Conservation (phyloP, 768 basidiomycete species). For the Lactifluus rugatus region DNA sequence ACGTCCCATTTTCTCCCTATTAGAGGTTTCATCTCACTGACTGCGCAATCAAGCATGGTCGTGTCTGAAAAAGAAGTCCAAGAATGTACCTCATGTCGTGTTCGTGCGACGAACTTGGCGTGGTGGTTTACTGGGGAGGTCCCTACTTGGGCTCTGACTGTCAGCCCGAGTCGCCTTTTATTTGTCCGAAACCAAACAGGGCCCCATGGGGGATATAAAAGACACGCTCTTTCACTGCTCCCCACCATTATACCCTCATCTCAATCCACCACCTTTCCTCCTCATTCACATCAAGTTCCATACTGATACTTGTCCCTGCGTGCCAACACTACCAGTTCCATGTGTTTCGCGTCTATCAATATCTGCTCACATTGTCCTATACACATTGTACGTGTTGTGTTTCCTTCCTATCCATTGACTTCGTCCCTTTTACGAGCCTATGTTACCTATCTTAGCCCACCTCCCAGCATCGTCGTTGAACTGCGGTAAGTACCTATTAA, state of each 20-base stretch:
- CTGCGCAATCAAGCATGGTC: slow-evolving; percentile 7
- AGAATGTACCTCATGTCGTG: not conserved
- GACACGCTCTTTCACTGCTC: slow-evolving; percentile 9
- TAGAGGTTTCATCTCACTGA: not conserved
- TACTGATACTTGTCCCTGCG: not conserved
- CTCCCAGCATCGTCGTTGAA: not conserved
- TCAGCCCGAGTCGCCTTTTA: slow-evolving; percentile 6
- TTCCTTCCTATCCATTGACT: not conserved
- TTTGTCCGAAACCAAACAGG: slow-evolving; percentile 16
- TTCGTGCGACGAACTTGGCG: not conserved
- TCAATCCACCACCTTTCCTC: not conserved
- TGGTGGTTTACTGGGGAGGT: not conserved
- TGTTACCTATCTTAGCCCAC: not conserved
- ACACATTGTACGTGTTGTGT: not conserved
- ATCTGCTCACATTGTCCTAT: not conserved
- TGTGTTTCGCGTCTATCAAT: not conserved
- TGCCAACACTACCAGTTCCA: not conserved
- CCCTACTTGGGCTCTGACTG: not conserved
- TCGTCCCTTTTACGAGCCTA: not conserved
- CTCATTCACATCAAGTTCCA: not conserved
- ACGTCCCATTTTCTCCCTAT: not conserved
- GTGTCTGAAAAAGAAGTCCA: not conserved
- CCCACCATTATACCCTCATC: not conserved
- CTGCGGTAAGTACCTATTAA: not conserved
- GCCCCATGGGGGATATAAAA: slow-evolving; percentile 15